Conservation (phyloP, 768 basidiomycete species). For the Pisolithus marmoratus region DNA sequence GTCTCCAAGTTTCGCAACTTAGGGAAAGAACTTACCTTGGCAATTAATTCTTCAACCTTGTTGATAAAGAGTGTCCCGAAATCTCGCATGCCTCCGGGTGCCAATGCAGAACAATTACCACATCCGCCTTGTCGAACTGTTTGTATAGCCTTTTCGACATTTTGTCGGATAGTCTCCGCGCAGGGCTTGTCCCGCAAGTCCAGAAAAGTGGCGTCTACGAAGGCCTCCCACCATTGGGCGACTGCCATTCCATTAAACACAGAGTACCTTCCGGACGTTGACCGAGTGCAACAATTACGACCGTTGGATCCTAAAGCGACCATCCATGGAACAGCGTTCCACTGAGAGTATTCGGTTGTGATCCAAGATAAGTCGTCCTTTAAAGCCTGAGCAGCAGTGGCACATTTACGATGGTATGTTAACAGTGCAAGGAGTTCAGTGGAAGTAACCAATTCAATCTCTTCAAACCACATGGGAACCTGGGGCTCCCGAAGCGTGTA, state of each 20-base stretch:
- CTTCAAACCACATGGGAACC: conserved; percentile 15
- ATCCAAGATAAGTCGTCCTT: conserved; percentile 10
- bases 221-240: conserved; percentile 17
- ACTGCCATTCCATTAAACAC: background rate
- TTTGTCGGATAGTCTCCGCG: conserved; percentile 2
- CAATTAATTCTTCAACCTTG: conserved; percentile 10
- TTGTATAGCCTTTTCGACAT: background rate
- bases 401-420: conserved; percentile 14
- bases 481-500: too few species aligned
- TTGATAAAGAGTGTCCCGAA: conserved; percentile 7
- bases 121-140: background rate
- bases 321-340: background rate
- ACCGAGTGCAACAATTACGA: background rate
- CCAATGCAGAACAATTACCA: background rate
- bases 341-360: conserved; percentile 2
- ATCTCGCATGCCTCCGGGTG: conserved; percentile 9
- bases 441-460: conserved; percentile 22
- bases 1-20: too few species aligned
- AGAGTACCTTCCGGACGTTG: background rate
- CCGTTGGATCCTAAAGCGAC: background rate
- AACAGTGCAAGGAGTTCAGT: conserved; percentile 20
- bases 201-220: conserved; percentile 9
- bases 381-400: conserved; percentile 7
- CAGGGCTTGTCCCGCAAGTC: conserved; percentile 16
- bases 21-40: conserved; percentile 2